Conservation (phyloP, 805 yeast genomes). For the Schwanniomyces pseudopolymorphus region DNA sequence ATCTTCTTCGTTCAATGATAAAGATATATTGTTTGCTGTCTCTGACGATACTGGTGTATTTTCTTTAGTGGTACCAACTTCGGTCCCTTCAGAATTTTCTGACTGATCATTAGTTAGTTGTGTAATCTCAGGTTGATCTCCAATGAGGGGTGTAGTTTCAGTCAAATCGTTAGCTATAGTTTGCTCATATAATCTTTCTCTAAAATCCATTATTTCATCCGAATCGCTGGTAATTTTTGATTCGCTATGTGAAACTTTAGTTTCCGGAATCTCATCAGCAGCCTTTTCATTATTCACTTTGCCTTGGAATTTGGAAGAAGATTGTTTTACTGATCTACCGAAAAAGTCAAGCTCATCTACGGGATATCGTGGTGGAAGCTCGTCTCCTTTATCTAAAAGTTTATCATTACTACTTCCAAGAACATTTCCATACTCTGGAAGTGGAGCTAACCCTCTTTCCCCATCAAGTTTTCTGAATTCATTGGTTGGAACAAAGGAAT, state of each 20-base stretch:
- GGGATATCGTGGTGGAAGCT: constrained; percentile 69
- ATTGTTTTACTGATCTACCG: constrained; percentile 39
- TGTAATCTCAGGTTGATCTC: not conserved
- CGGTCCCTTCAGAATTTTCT: not conserved
- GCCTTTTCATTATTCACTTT: constrained; percentile 7
- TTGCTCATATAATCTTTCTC: constrained; percentile 33
- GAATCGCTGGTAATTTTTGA: constrained; percentile 27
- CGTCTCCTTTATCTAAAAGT: constrained; percentile 69
- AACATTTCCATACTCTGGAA: constrained; percentile 43
- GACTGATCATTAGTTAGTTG: not conserved
- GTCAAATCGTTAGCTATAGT: constrained; percentile 7
- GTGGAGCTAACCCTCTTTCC: constrained; percentile 37
- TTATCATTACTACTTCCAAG: constrained; percentile 41
- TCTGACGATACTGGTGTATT: not conserved
- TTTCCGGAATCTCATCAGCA: constrained; percentile 9
- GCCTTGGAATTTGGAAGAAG: constrained; percentile 22
- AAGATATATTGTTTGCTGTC: not conserved
- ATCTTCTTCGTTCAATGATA: not conserved
- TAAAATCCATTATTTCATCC: constrained; percentile 34
- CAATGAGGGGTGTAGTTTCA: constrained; percentile 7
- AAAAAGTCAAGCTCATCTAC: constrained; percentile 62
- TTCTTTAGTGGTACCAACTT: not conserved
- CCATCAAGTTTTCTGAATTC: constrained; percentile 37
- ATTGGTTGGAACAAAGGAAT: constrained; percentile 54
- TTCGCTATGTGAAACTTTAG: constrained; percentile 8